phyloP scores from a whole-genome alignment of 768 basidiomycete genomes.

The Suillus subluteus region DNA sequence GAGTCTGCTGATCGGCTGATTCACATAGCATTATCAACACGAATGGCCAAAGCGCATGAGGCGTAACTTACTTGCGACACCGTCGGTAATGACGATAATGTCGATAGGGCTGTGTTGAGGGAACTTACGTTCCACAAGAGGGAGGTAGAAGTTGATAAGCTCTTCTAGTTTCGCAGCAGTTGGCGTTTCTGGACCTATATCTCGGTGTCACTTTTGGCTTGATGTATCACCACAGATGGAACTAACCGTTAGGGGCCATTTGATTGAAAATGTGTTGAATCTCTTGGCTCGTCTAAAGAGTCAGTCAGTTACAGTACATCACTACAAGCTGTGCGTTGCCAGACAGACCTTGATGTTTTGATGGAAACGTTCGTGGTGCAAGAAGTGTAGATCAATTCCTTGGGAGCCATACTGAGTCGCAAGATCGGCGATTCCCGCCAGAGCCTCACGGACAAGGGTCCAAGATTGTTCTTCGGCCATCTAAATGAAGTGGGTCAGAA shows the following conservation, averaged over 20 bases:
- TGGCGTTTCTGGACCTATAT: slow-evolving; percentile 29
- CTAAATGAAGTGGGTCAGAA: slow-evolving; percentile 10
- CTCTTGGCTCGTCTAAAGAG: slow-evolving; percentile 7
- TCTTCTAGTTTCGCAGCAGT: slow-evolving; percentile 33
- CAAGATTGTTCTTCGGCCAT: slow-evolving; percentile 35
- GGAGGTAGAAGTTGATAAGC: slow-evolving; percentile 35
- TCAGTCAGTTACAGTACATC: not conserved
- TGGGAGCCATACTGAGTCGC: slow-evolving; percentile 30
- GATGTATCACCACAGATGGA: not conserved
- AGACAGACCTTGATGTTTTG: slow-evolving; percentile 14
- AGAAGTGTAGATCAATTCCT: slow-evolving; percentile 38
- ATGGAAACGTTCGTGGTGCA: slow-evolving; percentile 29
- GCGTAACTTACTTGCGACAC: slow-evolving; percentile 35
- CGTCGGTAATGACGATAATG: slow-evolving; percentile 32
- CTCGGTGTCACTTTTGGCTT: slow-evolving; percentile 1
- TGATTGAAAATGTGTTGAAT: slow-evolving; percentile 9
- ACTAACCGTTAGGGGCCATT: slow-evolving; percentile 7
- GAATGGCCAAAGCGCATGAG: not conserved
- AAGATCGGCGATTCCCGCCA: slow-evolving; percentile 35
- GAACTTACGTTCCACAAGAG: slow-evolving; percentile 19
- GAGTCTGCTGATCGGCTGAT: slow-evolving; percentile 20
- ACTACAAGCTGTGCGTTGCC: not conserved
- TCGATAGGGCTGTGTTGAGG: slow-evolving; percentile 23
- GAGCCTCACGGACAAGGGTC: slow-evolving; percentile 35
- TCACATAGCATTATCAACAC: not conserved